Conservation (phyloP, 2,329 filamentous ascomycete species). For the Ilyonectria destructans region DNA sequence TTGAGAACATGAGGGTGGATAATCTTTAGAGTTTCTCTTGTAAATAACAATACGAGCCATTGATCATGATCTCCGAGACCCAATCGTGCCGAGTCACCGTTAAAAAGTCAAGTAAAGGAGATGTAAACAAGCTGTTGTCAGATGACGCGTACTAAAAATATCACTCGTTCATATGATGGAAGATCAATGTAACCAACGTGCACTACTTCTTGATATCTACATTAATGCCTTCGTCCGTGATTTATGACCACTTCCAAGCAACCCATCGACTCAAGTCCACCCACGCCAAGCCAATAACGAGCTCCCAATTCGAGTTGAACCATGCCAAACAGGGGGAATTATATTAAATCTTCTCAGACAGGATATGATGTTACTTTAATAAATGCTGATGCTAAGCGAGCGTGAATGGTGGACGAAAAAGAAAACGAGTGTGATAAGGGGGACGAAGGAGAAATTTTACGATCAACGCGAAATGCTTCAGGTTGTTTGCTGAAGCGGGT, state of each 20-base stretch:
- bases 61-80: background rate
- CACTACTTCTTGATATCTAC: background rate
- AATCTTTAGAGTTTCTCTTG: conserved; percentile 9
- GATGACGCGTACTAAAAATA: too few species aligned
- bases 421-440: background rate
- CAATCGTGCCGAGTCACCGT: background rate
- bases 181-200: background rate
- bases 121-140: background rate
- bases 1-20: conserved; percentile 27
- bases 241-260: background rate
- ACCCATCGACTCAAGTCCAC: background rate
- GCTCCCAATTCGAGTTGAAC: background rate
- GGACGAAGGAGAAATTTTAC: background rate
- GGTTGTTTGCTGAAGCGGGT: background rate
- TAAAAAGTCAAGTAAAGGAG: background rate
- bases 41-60: background rate
- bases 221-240: background rate
- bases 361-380: background rate
- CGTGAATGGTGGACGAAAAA: background rate
- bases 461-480: background rate
- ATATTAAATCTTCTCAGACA: conserved; percentile 4
- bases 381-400: conserved; percentile 1
- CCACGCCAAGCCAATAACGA: background rate
- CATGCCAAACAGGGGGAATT: background rate
- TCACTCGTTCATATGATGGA: background rate